Base-by-base conservation (phyloP, 176 grass and related monocot species). In the Oryza longistaminata region DNA sequence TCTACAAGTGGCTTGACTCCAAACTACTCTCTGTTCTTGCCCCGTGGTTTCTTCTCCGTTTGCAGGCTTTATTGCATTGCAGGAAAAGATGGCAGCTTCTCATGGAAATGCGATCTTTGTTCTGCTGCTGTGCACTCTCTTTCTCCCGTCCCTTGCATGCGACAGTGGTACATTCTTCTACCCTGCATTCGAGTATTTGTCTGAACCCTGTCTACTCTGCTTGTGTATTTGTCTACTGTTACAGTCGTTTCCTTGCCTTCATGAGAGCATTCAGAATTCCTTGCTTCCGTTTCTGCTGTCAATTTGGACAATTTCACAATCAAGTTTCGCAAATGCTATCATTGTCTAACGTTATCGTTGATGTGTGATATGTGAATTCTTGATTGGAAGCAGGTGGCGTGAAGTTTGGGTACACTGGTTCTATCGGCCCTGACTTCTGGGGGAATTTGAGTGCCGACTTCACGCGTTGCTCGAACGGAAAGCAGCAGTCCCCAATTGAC, bases 401-500 rank as follows among this genome's bases (percentile, higher is more conserved):
- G 14, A 83, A 72, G 60, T 98, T 95, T 35, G 91, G 76, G 27
- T 97, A 97, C 78, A 70, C 1, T 11, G 95, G 95, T 14, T 17
- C 86, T 39, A 22, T 66, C 1, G 90, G 88, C 5, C 95, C 95
- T 22, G 24, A 52, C 9, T 79, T 87, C 64, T 98, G 95, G 95
- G 89, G 91, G 19, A 65, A 26, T 17, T 15, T 98, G 83, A 83
- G 80, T 42, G 82, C 91, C 29, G 75, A 81, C 58, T 98, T 90
- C 83, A 79, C 25, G 39, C 26, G 40, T 10, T 98, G 95, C 83
- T 85, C 89, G 1, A 71, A 45, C 33, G 93, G 95, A 19, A 88
- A 50, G 39, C 75, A n/a, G 10, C 95, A 98, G 64, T 98, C 95
- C 45, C 95, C 95, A 10, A 80, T 98, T 42, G 82, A 95, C 71